phyloP scores from a whole-genome alignment of 495 filamentous ascomycete genomes.

The Bacidia gigantensis region DNA sequence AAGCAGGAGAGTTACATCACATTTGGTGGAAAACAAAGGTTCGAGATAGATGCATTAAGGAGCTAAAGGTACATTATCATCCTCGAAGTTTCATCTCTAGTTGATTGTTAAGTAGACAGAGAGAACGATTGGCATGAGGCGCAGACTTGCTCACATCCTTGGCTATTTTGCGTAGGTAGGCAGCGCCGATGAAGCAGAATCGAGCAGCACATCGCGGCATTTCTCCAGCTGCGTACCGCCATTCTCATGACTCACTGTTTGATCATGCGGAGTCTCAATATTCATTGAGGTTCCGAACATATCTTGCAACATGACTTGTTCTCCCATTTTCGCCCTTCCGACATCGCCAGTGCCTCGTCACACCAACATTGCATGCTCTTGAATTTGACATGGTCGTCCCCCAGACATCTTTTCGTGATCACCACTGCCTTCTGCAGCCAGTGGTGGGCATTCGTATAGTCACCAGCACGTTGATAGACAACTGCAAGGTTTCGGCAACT shows the following conservation, averaged over 20 bases:
- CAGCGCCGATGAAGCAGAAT: too few species aligned
- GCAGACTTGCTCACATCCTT: too few species aligned
- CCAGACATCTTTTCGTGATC: background rate
- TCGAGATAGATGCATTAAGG: too few species aligned
- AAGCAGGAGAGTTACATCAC: too few species aligned
- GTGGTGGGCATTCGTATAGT: background rate
- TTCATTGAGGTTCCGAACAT: background rate
- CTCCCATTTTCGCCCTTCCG: background rate
- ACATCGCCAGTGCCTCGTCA: background rate
- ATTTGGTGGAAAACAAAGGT: too few species aligned
- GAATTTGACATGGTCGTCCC: background rate
- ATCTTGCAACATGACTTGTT: background rate
- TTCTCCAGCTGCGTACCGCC: too few species aligned
- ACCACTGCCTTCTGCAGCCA: background rate
- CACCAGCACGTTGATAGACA: background rate
- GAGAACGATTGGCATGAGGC: too few species aligned
- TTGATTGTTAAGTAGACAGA: too few species aligned
- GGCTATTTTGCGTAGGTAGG: too few species aligned
- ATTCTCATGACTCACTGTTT: background rate
- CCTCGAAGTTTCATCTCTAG: too few species aligned
- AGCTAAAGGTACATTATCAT: too few species aligned
- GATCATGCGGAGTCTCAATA: background rate
- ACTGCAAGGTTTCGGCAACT: background rate
- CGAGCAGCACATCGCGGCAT: too few species aligned
- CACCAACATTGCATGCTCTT: background rate